Conservation (phyloP, 2,329 filamentous ascomycete species). For the Diaporthe batatas region DNA sequence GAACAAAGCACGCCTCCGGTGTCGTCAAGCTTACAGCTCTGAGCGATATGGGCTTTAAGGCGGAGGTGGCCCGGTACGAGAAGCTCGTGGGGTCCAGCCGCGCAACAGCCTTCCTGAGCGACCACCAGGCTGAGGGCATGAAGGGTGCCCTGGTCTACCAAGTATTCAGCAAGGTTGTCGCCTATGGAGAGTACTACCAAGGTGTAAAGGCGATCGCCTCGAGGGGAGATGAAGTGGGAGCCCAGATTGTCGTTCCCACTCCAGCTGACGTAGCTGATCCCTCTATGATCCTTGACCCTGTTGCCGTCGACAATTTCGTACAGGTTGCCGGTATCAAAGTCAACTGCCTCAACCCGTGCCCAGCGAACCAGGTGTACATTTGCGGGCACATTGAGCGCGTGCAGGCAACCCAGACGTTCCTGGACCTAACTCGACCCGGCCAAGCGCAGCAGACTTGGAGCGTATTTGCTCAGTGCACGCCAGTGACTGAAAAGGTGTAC, state of each 20-base stretch:
- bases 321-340: conserved; percentile 54
- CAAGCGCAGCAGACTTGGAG: conserved; percentile 14
- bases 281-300: conserved; percentile 34
- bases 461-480: conserved; percentile 38
- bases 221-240: conserved; percentile 38
- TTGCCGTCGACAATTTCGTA: conserved; percentile 50
- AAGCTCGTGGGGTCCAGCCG: conserved; percentile 4
- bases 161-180: conserved; percentile 35
- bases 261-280: neutral
- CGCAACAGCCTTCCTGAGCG: conserved; percentile 52
- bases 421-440: neutral
- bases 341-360: conserved; percentile 49
- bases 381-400: conserved; percentile 44
- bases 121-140: neutral
- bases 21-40: neutral
- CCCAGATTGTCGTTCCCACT: conserved; percentile 36
- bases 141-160: conserved; percentile 53
- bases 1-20: conserved; percentile 16
- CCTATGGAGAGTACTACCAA: conserved; percentile 41
- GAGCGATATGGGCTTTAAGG: neutral
- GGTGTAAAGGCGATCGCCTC: conserved; percentile 38
- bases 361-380: conserved; percentile 45
- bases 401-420: conserved; percentile 40
- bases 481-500: neutral
- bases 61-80: neutral